Conservation (phyloP, 208 protist species). For the Leptomonas seymouri region DNA sequence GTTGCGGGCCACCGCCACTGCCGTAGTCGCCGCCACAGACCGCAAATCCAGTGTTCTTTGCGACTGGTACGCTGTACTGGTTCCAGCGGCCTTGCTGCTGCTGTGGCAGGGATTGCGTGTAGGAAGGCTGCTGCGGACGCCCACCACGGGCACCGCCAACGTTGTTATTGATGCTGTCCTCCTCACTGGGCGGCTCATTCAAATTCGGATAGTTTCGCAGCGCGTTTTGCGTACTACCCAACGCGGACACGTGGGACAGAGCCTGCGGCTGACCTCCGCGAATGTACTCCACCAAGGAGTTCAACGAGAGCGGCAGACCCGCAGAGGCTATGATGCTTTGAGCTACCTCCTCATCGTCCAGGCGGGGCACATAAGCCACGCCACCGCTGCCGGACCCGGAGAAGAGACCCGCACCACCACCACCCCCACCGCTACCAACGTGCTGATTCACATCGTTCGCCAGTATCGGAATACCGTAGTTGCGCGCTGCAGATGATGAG, state of each 20-base stretch:
- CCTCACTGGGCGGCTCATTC: slow-evolving; percentile 36
- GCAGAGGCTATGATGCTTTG: slow-evolving; percentile 66
- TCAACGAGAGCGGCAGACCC: slow-evolving; percentile 58
- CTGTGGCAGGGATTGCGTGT: slow-evolving; percentile 5
- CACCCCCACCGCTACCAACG: not conserved
- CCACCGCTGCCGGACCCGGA: not conserved
- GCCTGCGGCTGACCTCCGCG: slow-evolving; percentile 52
- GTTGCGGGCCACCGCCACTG: not conserved
- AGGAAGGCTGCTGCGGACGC: not conserved
- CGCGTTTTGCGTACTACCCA: slow-evolving; percentile 20
- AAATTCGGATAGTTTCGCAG: slow-evolving; percentile 63
- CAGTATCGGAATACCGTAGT: slow-evolving; percentile 2
- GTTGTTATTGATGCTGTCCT: slow-evolving; percentile 7
- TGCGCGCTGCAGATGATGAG: not conserved
- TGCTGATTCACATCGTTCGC: not conserved
- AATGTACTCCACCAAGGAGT: slow-evolving; percentile 57
- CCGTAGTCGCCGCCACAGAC: slow-evolving; percentile 2
- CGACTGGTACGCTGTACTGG: not conserved
- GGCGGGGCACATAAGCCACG: slow-evolving; percentile 15
- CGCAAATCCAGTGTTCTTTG: slow-evolving; percentile 7
- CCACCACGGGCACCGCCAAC: slow-evolving; percentile 1
- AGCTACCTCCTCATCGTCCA: slow-evolving; percentile 49
- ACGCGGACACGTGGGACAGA: slow-evolving; percentile 8
- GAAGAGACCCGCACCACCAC: not conserved
- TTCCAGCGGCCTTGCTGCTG: slow-evolving; percentile 3